These are phyloP conservation scores for Puccinia novopanici DNA, from an alignment of 1,284 basidiomycete species.

Conservation along the genomic window DNA sequence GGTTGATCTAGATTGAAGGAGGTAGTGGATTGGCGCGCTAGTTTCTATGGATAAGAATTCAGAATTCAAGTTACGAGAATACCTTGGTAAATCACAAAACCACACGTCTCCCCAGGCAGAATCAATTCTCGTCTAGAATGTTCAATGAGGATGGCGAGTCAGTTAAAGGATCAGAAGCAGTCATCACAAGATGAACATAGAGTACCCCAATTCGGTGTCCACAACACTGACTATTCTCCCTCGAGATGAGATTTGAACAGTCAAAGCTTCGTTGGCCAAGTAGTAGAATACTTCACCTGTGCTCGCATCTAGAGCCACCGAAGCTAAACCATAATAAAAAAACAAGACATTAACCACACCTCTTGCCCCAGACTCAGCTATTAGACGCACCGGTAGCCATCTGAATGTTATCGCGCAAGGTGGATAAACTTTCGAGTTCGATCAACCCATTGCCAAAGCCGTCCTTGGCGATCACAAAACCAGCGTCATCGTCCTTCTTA, in stretches of 20 bases:
- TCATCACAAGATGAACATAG: not conserved
- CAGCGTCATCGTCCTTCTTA: conserved; percentile 55
- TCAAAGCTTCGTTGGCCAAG: conserved; percentile 67
- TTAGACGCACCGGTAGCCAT: conserved; percentile 37
- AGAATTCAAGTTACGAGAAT: not conserved
- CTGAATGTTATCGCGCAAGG: conserved; percentile 30
- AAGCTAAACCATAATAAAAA: conserved; percentile 22
- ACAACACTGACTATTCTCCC: conserved; percentile 80
- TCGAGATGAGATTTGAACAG: conserved; percentile 70
- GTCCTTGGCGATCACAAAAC: conserved; percentile 50
- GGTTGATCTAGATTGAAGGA: conserved; percentile 55
- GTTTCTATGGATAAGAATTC: not conserved
- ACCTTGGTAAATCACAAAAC: conserved; percentile 80
- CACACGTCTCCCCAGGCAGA: conserved; percentile 71
- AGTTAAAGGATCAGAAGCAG: conserved; percentile 12
- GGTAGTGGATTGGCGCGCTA: not conserved
- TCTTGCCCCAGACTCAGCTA: not conserved
- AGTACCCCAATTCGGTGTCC: conserved; percentile 72
- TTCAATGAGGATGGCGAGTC: not conserved
- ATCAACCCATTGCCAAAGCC: conserved; percentile 39
- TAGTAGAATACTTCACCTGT: conserved; percentile 38
- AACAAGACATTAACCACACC: not conserved
- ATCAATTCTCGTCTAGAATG: conserved; percentile 74
- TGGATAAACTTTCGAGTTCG: conserved; percentile 35
- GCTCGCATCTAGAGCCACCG: not conserved